Evolutionary conservation across 495 filamentous ascomycete species (phyloP).

Genomic region (Aspergillus cristatus): DNA sequence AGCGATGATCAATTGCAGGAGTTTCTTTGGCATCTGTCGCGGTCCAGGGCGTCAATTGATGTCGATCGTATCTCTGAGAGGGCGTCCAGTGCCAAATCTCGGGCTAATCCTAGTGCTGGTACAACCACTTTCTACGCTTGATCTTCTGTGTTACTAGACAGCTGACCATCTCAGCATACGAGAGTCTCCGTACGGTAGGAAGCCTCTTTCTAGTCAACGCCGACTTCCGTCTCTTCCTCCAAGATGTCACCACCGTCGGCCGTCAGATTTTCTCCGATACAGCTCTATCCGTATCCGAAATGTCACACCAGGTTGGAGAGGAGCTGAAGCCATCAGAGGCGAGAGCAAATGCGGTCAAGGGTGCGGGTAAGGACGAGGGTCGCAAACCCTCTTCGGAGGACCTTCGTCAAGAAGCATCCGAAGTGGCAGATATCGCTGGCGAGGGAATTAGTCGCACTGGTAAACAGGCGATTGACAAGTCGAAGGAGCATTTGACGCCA

Average conservation of each 20-base stretch:
- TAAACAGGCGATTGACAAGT: constrained; percentile 54
- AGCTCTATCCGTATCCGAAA: constrained; percentile 62
- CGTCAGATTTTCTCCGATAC: constrained; percentile 85
- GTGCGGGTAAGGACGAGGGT: constrained; percentile 48
- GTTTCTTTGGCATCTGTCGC: constrained; percentile 76
- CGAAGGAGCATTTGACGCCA: constrained; percentile 55
- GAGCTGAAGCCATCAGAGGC: constrained; percentile 56
- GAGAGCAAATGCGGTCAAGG: constrained; percentile 47
- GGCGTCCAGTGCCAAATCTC: constrained; percentile 55
- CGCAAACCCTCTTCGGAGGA: constrained; percentile 48
- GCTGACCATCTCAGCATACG: constrained; percentile 64
- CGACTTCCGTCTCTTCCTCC: constrained; percentile 79
- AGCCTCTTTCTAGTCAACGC: constrained; percentile 78
- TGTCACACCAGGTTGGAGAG: constrained; percentile 63
- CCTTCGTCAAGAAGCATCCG: constrained; percentile 49
- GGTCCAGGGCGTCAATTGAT: constrained; percentile 62
- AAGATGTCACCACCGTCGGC: constrained; percentile 70
- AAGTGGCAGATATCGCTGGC: constrained; percentile 55
- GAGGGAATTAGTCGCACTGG: constrained; percentile 58
- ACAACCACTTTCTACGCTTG: constrained; percentile 8
- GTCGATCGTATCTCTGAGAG: constrained; percentile 52
- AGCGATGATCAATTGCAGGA: constrained; percentile 79
- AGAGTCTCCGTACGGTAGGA: constrained; percentile 75
- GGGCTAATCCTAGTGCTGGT: constrained; percentile 74
- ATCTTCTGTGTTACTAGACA: no score